Conservation (phyloP, 2,329 filamentous ascomycete genomes). For the Fusarium newnesense region DNA sequence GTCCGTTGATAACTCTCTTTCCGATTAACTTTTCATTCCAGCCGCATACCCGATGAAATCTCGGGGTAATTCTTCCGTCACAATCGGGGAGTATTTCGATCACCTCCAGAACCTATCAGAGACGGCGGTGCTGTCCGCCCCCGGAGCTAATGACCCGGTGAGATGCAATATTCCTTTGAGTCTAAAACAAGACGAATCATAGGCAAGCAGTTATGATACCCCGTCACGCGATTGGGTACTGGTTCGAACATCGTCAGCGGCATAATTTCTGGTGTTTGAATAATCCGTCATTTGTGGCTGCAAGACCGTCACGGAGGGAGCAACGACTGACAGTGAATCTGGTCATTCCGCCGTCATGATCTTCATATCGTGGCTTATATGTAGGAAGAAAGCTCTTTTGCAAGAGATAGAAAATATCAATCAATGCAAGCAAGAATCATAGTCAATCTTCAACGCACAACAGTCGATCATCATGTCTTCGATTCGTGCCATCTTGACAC, state of each 20-base stretch:
- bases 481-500: neutral
- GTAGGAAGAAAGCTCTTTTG: neutral
- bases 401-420: no score
- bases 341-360: conserved; percentile 5
- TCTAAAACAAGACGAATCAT: neutral
- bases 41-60: neutral
- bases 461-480: conserved; percentile 1
- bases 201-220: neutral
- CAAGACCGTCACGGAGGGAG: neutral
- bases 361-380: neutral
- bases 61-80: neutral
- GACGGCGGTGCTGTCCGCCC: neutral
- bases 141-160: conserved; percentile 11
- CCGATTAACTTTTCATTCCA: neutral
- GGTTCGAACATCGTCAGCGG: neutral
- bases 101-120: neutral
- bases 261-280: neutral
- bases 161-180: accelerated
- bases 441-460: no score
- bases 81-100: neutral
- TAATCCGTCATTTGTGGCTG: neutral
- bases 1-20: neutral
- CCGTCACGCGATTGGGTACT: neutral
- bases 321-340: no score
- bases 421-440: no score